Percentiles rank a stretch among this genome's conserved stretches.
Conservation (phyloP, 768 basidiomycete species). For the Lentinula lateritia region DNA sequence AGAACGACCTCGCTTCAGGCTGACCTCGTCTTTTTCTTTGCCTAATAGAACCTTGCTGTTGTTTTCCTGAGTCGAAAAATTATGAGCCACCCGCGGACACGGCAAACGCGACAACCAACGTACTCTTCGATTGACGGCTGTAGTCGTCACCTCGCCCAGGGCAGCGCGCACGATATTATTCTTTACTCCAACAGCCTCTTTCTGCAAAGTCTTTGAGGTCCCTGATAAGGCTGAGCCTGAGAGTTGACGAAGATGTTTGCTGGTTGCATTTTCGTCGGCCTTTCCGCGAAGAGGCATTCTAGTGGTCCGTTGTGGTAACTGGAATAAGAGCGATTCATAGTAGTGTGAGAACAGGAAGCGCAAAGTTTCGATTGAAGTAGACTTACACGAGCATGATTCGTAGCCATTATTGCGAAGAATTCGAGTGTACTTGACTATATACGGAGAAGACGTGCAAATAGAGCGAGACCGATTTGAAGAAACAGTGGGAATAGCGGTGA, state of each 20-base stretch:
- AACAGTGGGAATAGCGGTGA: slow-evolving; percentile 20
- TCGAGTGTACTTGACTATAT: slow-evolving; percentile 23
- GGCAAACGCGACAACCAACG: slow-evolving; percentile 16
- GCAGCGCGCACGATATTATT: slow-evolving; percentile 53
- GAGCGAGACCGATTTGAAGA: slow-evolving; percentile 12
- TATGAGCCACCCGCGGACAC: neutral
- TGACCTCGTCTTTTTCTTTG: slow-evolving; percentile 69
- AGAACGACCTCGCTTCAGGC: slow-evolving; percentile 62
- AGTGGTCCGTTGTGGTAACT: slow-evolving; percentile 68
- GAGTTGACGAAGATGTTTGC: slow-evolving; percentile 58
- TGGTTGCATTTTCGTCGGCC: slow-evolving; percentile 74
- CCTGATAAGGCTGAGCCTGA: slow-evolving; percentile 43
- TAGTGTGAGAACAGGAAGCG: neutral
- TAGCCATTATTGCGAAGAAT: slow-evolving; percentile 39
- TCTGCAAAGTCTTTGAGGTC: slow-evolving; percentile 45
- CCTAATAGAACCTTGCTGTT: slow-evolving; percentile 40
- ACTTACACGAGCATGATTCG: slow-evolving; percentile 56
- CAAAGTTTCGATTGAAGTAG: slow-evolving; percentile 10
- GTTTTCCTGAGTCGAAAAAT: slow-evolving; percentile 34
- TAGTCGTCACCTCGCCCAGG: slow-evolving; percentile 76
- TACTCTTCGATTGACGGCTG: slow-evolving; percentile 75
- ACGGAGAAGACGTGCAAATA: slow-evolving; percentile 24
- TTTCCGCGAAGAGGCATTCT: slow-evolving; percentile 61
- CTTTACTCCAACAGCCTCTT: slow-evolving; percentile 46
- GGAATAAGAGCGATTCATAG: neutral